Evolutionary conservation across 2,329 filamentous ascomycete genomes (phyloP).

Genomic region (Aspergillus sp.): DNA sequence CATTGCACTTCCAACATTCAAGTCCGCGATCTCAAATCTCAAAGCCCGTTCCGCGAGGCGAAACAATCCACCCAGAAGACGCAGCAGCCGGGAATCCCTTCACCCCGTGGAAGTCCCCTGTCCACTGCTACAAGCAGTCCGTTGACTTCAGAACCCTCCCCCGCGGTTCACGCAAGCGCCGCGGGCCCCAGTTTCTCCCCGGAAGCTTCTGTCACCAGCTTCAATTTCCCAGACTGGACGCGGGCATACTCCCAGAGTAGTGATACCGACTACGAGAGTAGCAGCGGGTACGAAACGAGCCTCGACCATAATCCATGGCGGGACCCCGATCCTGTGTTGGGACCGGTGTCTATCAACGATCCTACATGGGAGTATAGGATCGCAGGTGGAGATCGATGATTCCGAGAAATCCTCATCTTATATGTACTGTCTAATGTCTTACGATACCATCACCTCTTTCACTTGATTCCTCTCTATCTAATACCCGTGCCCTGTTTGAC

Average conservation of each 20-base stretch:
- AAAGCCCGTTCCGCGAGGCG: background rate
- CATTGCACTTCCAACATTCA: conserved; percentile 17
- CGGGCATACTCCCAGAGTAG: conserved; percentile 7
- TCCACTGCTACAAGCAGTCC: background rate
- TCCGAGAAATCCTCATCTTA: background rate
- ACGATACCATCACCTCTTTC: background rate
- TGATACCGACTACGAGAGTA: conserved; percentile 16
- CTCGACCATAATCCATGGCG: background rate
- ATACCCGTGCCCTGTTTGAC: background rate
- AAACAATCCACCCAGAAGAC: background rate
- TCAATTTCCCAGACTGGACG: conserved; percentile 8
- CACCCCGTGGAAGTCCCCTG: background rate
- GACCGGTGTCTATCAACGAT: conserved; percentile 11
- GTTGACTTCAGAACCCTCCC: background rate
- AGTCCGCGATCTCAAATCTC: background rate
- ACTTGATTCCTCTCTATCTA: background rate
- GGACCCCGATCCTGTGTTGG: conserved; percentile 1
- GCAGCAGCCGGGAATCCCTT: background rate
- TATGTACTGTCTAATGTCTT: background rate
- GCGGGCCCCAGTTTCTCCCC: conserved; percentile 1
- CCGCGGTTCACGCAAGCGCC: background rate
- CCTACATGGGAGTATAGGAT: conserved; percentile 16
- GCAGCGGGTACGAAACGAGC: conserved; percentile 2
- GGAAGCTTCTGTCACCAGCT: conserved; percentile 2
- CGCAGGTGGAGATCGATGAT: conserved; percentile 1